These are phyloP conservation scores for Dunaliella sp. DNA, from an alignment of 139 green algal genomes.

Conservation along the genomic window DNA sequence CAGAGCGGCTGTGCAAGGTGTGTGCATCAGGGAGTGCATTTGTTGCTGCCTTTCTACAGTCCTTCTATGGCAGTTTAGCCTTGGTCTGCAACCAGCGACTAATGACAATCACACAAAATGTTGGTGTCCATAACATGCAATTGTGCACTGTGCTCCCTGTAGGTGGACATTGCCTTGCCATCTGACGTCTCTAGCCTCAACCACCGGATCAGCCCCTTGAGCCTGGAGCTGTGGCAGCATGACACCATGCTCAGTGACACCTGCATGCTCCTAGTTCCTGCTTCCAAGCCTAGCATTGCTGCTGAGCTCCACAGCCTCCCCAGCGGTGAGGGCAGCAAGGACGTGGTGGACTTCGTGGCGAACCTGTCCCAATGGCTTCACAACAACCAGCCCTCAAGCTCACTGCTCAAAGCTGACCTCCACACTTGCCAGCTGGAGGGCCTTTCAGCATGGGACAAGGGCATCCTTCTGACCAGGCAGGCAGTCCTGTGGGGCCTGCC, in stretches of 20 bases:
- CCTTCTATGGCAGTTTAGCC: no score
- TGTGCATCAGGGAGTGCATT: no score
- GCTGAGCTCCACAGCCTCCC: background rate
- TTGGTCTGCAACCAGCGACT: no score
- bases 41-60: no score
- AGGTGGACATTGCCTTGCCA: background rate
- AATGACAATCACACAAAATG: no score
- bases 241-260: background rate
- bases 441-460: background rate
- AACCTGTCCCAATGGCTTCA: background rate
- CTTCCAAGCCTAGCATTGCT: background rate
- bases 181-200: background rate
- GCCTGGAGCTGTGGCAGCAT: background rate
- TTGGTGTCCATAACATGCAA: no score
- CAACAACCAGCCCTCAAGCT: background rate
- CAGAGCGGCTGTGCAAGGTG: background rate
- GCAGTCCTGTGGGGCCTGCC: background rate
- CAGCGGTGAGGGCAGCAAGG: background rate
- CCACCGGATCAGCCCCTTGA: background rate
- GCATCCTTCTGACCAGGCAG: background rate
- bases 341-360: background rate
- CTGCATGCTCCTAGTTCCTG: background rate
- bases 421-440: background rate
- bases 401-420: no score
- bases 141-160: no score